Conservation (phyloP, 306 rosid genomes). For the Prunus padus region DNA sequence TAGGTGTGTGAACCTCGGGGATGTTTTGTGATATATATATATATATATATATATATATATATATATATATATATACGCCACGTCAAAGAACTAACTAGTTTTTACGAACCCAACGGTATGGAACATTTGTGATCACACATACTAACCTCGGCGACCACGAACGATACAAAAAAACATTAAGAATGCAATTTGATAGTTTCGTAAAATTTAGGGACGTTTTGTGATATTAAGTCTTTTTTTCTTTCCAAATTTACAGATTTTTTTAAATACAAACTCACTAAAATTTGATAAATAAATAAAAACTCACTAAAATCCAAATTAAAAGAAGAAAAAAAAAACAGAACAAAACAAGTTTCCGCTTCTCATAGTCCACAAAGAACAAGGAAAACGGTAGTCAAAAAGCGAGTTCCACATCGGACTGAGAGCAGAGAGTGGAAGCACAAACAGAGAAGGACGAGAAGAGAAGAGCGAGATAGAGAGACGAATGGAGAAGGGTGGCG, state of each 20-base stretch:
- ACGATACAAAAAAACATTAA: too few relatives aligned
- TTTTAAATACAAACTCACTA: background rate
- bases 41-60: too few relatives aligned
- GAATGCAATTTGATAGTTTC: too few relatives aligned
- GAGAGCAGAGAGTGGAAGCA: background rate
- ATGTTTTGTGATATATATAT: too few relatives aligned
- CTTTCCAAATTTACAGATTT: background rate
- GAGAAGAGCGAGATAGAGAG: background rate
- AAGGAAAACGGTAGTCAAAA: background rate
- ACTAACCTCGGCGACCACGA: too few relatives aligned
- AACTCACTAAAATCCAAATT: background rate
- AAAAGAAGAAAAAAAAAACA: background rate
- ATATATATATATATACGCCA: too few relatives aligned
- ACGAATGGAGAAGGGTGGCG: conserved; percentile 21
- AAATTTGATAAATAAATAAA: background rate
- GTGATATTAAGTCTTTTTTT: too few relatives aligned
- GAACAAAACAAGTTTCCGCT: background rate
- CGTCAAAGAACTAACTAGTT: too few relatives aligned
- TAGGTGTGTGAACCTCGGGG: too few relatives aligned
- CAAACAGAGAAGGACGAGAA: background rate
- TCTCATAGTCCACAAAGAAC: background rate
- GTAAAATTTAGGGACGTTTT: too few relatives aligned
- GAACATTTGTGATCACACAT: too few relatives aligned
- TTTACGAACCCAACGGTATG: too few relatives aligned
- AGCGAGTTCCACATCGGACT: background rate